Evolutionary conservation across 768 basidiomycete species (phyloP).

Genomic region (Suillus cothurnatus): DNA sequence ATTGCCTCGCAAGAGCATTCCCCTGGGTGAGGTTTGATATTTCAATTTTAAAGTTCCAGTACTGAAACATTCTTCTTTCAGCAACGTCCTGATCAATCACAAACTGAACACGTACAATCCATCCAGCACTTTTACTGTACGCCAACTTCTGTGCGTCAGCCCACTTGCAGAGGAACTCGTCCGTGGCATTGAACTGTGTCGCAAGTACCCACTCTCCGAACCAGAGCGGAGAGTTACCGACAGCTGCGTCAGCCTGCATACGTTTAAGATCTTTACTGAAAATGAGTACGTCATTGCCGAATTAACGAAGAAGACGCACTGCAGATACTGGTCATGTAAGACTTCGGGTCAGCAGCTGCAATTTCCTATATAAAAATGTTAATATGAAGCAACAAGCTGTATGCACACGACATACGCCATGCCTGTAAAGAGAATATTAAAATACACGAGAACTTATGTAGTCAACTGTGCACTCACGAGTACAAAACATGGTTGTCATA

Average conservation of each 20-base stretch:
- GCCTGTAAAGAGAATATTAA: slow-evolving; percentile 37
- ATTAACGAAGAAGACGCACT: not conserved
- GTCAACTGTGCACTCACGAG: slow-evolving; percentile 42
- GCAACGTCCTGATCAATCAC: no score
- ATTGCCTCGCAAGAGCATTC: slow-evolving; percentile 54
- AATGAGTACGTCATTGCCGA: not conserved
- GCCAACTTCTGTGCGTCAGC: slow-evolving; percentile 50
- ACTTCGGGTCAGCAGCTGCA: slow-evolving; percentile 60
- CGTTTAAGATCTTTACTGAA: slow-evolving; percentile 55
- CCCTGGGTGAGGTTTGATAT: slow-evolving; percentile 48
- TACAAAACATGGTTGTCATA: slow-evolving; percentile 86
- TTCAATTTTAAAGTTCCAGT: slow-evolving; percentile 79
- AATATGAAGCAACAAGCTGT: not conserved
- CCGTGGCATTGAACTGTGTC: slow-evolving; percentile 63
- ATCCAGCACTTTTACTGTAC: no score
- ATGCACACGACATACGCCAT: slow-evolving; percentile 48
- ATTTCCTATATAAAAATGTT: slow-evolving; percentile 57
- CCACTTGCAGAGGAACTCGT: slow-evolving; percentile 65
- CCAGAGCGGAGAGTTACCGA: slow-evolving; percentile 42
- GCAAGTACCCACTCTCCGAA: slow-evolving; percentile 43
- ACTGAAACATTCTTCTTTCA: slow-evolving; percentile 33
- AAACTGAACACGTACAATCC: no score
- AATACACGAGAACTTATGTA: not conserved
- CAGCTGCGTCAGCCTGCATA: slow-evolving; percentile 46
- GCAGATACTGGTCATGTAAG: slow-evolving; percentile 51